A percentile compares a stretch with the other conserved stretches of the same genome.
These are phyloP conservation scores for Botrytis sinoallii DNA, from an alignment of 2,329 filamentous ascomycete species.

Conservation along the genomic window DNA sequence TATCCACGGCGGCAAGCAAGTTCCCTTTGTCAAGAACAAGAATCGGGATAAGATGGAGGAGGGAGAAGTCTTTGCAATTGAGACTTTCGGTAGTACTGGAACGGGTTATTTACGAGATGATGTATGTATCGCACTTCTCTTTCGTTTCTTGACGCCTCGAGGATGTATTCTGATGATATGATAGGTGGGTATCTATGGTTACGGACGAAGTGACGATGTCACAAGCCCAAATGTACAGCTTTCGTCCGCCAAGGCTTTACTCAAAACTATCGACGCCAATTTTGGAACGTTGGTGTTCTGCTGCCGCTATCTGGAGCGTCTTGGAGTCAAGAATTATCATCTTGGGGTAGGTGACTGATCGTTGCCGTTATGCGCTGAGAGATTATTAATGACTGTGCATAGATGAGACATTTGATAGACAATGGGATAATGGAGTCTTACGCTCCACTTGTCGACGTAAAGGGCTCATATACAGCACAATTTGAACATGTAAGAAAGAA, in stretches of 20 bases:
- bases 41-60: conserved; percentile 55
- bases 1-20: conserved; percentile 55
- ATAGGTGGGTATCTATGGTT: conserved; percentile 51
- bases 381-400: conserved; percentile 24
- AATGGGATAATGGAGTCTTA: conserved; percentile 57
- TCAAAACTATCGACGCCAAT: conserved; percentile 58
- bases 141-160: conserved; percentile 1
- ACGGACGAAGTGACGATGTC: conserved; percentile 44
- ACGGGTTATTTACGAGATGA: conserved; percentile 48
- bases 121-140: conserved; percentile 34
- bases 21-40: conserved; percentile 52
- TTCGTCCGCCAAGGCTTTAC: conserved; percentile 53
- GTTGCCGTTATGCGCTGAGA: not conserved
- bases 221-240: conserved; percentile 43
- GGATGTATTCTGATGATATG: conserved; percentile 20
- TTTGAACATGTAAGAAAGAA: conserved; percentile 52
- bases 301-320: conserved; percentile 59
- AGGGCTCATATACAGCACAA: conserved; percentile 61
- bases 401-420: conserved; percentile 56
- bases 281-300: conserved; percentile 62
- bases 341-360: conserved; percentile 47
- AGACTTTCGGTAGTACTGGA: conserved; percentile 56
- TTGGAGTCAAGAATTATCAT: conserved; percentile 58
- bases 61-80: conserved; percentile 56
- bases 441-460: conserved; percentile 53